phyloP scores from a whole-genome alignment of 75 land plant species.

The Gnetum montanum region DNA sequence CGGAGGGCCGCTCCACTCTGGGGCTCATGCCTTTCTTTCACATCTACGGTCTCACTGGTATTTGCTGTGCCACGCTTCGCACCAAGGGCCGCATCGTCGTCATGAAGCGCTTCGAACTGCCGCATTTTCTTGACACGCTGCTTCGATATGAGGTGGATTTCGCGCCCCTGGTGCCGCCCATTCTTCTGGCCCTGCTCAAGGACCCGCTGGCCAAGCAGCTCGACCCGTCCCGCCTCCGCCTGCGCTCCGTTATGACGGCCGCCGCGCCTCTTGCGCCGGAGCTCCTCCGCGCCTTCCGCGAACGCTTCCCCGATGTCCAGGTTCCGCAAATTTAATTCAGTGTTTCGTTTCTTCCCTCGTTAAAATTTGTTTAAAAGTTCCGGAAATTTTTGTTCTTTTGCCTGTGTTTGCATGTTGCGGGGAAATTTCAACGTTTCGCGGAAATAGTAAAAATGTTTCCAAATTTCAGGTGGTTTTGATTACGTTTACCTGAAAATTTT shows the following conservation, averaged over 20 bases:
- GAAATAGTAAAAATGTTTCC: too few species aligned
- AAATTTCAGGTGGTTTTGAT: too few species aligned
- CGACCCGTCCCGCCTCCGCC: conserved; percentile 58
- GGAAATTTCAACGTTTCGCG: too few species aligned
- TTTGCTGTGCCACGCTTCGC: conserved; percentile 76
- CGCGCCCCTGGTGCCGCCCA: conserved; percentile 96
- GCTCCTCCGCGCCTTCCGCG: conserved; percentile 58
- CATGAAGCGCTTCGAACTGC: conserved; percentile 64
- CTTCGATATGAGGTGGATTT: conserved; percentile 68
- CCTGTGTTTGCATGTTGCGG: too few species aligned
- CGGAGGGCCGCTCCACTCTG: conserved; percentile 43
- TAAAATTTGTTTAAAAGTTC: too few species aligned
- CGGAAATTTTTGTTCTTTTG: too few species aligned
- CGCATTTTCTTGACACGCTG: conserved; percentile 49
- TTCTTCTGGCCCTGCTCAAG: conserved; percentile 70
- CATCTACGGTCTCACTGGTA: conserved; percentile 87
- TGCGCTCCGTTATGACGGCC: conserved; percentile 73
- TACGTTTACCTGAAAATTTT: neutral
- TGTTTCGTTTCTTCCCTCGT: too few species aligned
- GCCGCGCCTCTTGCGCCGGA: conserved; percentile 94
- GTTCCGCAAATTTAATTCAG: conserved; percentile 59
- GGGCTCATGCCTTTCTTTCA: conserved; percentile 99
- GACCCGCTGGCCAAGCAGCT: conserved; percentile 61
- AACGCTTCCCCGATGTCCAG: conserved; percentile 76
- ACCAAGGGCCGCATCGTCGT: conserved; percentile 79